phyloP scores from a whole-genome alignment of 257 asterid genomes.

The Echium plantagineum region DNA sequence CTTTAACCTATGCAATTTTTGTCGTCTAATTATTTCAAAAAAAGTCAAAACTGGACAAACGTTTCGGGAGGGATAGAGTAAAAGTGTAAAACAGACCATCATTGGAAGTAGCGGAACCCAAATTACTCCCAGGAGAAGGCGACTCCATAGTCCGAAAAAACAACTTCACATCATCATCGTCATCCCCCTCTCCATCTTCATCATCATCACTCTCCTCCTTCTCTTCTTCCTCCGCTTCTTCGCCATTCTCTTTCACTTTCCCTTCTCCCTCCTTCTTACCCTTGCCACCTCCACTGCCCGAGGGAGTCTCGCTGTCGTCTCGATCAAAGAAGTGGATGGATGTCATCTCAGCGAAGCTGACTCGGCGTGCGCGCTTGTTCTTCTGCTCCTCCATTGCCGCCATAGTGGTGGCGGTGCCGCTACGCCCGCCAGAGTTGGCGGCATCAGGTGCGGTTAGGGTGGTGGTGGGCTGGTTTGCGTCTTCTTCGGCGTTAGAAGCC shows the following conservation, averaged over 20 bases:
- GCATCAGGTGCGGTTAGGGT: constrained; percentile 3
- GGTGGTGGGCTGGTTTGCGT: constrained; percentile 26
- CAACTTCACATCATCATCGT: constrained; percentile 28
- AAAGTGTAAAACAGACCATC: constrained; percentile 55
- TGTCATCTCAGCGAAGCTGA: constrained; percentile 94
- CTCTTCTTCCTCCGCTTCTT: constrained; percentile 14
- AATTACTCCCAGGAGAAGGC: constrained; percentile 78
- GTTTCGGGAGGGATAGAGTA: background rate
- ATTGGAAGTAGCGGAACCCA: constrained; percentile 77
- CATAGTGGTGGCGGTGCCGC: constrained; percentile 16
- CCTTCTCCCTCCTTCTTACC: constrained; percentile 15
- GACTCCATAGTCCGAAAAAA: constrained; percentile 62
- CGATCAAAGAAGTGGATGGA: constrained; percentile 85
- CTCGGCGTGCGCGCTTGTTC: constrained; percentile 67
- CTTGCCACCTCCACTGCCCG: constrained; percentile 10
- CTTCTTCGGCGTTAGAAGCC: constrained; percentile 16
- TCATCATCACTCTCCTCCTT: constrained; percentile 18
- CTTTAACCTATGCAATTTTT: no score
- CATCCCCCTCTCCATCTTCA: constrained; percentile 45
- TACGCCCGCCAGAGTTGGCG: constrained; percentile 49
- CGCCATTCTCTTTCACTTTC: constrained; percentile 22
- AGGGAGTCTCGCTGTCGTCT: constrained; percentile 60
- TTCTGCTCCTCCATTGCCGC: constrained; percentile 31
- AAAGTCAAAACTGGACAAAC: constrained; percentile 3
- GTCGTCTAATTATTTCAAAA: no score